These are phyloP conservation scores for Fonsecaea pedrosoi DNA, from an alignment of 2,329 filamentous ascomycete genomes.

Conservation along the genomic window DNA sequence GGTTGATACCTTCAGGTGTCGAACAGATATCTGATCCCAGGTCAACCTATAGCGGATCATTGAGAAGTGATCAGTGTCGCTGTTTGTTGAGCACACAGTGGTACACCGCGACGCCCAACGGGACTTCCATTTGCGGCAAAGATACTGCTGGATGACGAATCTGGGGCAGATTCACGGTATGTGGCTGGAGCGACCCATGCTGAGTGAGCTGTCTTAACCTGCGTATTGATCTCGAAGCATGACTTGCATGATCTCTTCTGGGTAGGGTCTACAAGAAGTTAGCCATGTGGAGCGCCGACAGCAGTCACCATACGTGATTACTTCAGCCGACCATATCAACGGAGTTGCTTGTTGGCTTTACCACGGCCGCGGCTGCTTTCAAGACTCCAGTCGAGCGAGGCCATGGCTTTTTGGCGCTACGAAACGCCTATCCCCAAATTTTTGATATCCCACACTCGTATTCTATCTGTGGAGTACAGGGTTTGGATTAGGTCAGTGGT, in stretches of 20 bases:
- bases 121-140: not conserved
- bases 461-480: not conserved
- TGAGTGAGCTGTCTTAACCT: conserved; percentile 8
- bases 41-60: not conserved
- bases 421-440: not conserved
- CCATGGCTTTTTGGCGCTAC: not conserved
- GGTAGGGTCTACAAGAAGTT: not conserved
- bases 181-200: conserved; percentile 9
- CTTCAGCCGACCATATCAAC: not conserved
- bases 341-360: not conserved
- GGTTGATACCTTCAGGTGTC: not conserved
- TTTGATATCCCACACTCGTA: not conserved
- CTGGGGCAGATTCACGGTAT: not conserved
- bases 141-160: conserved; percentile 1
- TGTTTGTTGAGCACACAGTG: not conserved
- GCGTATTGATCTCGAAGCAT: conserved; percentile 6
- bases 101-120: not conserved
- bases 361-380: not conserved
- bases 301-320: conserved; percentile 11
- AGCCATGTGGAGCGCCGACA: not conserved
- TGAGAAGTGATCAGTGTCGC: not conserved
- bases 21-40: not conserved
- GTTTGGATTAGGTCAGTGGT: conserved; percentile 2
- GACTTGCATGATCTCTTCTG: conserved; percentile 20
- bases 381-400: not conserved